Conservation (phyloP, 202 grass and related monocot species). For the Schoenoplectus triqueter region DNA sequence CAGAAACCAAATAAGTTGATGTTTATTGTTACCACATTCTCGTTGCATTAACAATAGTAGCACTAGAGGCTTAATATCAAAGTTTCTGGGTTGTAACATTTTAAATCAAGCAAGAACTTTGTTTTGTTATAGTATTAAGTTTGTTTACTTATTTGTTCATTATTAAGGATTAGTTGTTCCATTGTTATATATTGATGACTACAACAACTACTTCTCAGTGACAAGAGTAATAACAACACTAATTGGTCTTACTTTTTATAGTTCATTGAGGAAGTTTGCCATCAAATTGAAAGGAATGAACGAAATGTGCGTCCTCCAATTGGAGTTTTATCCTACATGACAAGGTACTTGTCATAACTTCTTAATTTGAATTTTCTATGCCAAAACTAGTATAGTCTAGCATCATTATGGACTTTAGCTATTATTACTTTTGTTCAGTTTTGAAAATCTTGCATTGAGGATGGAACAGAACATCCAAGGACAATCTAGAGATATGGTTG, state of each 20-base stretch:
- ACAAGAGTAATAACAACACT: conserved; percentile 14
- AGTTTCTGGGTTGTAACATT: neutral
- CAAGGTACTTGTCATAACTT: conserved; percentile 63
- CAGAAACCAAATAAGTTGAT: neutral
- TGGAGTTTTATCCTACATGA: conserved; percentile 83
- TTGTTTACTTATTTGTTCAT: neutral
- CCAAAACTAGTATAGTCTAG: conserved; percentile 26
- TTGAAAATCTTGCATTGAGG: conserved; percentile 85
- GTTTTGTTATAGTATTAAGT: neutral
- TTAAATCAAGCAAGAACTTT: neutral
- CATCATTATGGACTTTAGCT: conserved; percentile 7
- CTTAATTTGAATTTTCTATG: conserved; percentile 23
- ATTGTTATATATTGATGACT: neutral
- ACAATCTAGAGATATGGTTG: conserved; percentile 96
- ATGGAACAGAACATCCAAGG: conserved; percentile 99
- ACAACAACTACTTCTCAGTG: neutral
- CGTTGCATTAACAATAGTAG: neutral
- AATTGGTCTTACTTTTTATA: conserved; percentile 32
- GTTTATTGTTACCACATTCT: neutral
- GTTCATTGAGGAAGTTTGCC: conserved; percentile 97
- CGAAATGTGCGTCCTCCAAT: conserved; percentile 73
- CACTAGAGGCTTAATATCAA: neutral
- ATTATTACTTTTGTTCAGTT: conserved; percentile 51
- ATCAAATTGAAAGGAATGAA: conserved; percentile 95
- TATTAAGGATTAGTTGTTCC: neutral